Conservation (phyloP, 768 basidiomycete species). For the Phlebiopsis flavidoalba region DNA sequence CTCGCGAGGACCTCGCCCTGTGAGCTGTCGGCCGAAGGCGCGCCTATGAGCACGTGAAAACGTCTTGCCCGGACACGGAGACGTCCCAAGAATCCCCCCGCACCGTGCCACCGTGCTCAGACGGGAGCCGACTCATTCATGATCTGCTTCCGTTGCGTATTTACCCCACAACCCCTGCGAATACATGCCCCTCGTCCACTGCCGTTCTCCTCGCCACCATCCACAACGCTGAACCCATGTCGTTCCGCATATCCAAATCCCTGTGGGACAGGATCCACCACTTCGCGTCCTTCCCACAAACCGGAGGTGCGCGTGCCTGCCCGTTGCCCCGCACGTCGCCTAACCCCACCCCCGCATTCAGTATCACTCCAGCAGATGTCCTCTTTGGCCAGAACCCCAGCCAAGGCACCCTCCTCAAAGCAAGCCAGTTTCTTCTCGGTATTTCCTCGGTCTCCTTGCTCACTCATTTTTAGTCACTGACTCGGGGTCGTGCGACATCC, state of each 20-base stretch:
- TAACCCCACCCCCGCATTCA: slow-evolving; percentile 22
- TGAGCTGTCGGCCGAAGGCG: slow-evolving; percentile 9
- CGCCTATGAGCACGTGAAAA: slow-evolving; percentile 9
- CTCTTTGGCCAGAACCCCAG: slow-evolving; percentile 94
- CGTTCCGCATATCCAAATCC: slow-evolving; percentile 69
- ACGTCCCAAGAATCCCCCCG: neutral
- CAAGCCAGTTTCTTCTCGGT: slow-evolving; percentile 85
- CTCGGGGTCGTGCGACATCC: slow-evolving; percentile 1
- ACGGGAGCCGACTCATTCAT: slow-evolving; percentile 3
- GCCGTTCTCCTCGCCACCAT: neutral
- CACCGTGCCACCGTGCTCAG: neutral
- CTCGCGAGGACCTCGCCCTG: neutral
- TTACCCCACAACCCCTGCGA: neutral
- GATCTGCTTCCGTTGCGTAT: slow-evolving; percentile 11
- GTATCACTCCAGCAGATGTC: slow-evolving; percentile 97
- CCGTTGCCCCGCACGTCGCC: neutral
- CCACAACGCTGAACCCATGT: slow-evolving; percentile 26
- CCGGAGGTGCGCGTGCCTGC: slow-evolving; percentile 56
- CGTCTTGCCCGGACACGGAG: neutral
- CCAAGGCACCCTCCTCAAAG: slow-evolving; percentile 91
- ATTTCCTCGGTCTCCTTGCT: slow-evolving; percentile 10
- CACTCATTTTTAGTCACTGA: neutral
- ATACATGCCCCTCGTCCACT: slow-evolving; percentile 7
- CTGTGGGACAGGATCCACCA: slow-evolving; percentile 91
- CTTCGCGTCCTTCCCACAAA: slow-evolving; percentile 89